These are phyloP conservation scores for Collybiopsis luxurians DNA, from an alignment of 768 basidiomycete genomes.

Conservation along the genomic window DNA sequence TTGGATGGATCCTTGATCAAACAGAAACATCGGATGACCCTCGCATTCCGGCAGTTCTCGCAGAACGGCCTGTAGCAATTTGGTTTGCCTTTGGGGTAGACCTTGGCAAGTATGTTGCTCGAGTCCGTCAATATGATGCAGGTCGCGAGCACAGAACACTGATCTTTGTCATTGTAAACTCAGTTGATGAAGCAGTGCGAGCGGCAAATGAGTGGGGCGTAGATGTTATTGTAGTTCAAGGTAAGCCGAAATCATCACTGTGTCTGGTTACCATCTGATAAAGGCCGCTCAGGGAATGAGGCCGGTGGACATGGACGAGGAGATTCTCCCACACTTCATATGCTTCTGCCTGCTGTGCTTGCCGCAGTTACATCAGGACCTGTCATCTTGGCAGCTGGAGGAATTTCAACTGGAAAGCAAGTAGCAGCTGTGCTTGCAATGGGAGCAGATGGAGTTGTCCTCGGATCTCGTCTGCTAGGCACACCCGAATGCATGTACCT, in stretches of 20 bases:
- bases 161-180: constrained; percentile 48
- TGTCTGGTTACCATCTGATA: background rate
- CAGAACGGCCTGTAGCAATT: constrained; percentile 44
- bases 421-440: constrained; percentile 38
- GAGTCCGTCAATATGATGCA: constrained; percentile 37
- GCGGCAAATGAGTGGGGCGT: constrained; percentile 46
- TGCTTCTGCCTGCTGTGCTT: constrained; percentile 34
- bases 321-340: constrained; percentile 34
- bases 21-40: constrained; percentile 30
- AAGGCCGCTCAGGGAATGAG: constrained; percentile 35
- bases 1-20: constrained; percentile 55
- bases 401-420: constrained; percentile 42
- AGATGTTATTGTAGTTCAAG: constrained; percentile 67
- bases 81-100: constrained; percentile 63
- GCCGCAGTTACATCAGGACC: constrained; percentile 28
- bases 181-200: constrained; percentile 40
- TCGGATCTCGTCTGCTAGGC: constrained; percentile 49
- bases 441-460: constrained; percentile 42
- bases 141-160: constrained; percentile 42
- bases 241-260: constrained; percentile 26
- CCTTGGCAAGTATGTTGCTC: constrained; percentile 47
- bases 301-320: constrained; percentile 46
- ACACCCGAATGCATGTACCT: constrained; percentile 41
- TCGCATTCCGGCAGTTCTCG: constrained; percentile 41
- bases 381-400: constrained; percentile 47